Evolutionary conservation across 1,139 yeast species (phyloP).

Genomic region (Candida buenavistaensis): DNA sequence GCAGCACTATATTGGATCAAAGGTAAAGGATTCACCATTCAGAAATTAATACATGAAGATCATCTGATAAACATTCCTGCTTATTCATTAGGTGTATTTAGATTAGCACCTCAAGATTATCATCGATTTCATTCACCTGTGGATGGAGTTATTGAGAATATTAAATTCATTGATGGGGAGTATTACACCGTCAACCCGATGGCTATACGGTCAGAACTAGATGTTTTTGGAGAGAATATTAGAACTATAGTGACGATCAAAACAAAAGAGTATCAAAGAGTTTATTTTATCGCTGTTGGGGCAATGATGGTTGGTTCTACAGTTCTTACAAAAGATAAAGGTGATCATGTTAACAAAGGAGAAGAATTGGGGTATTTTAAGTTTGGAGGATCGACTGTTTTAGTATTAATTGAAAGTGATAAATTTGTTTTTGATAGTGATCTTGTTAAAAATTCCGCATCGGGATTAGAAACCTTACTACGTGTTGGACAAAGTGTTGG

Average conservation of each 20-base stretch:
- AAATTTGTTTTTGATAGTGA: slow-evolving; percentile 68
- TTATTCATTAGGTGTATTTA: slow-evolving; percentile 68
- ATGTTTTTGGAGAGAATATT: slow-evolving; percentile 91
- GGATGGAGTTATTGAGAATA: slow-evolving; percentile 65
- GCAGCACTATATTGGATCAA: slow-evolving; percentile 90
- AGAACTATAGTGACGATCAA: slow-evolving; percentile 76
- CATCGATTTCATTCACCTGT: slow-evolving; percentile 93
- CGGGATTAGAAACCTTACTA: slow-evolving; percentile 77
- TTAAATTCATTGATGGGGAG: slow-evolving; percentile 77
- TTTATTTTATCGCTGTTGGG: slow-evolving; percentile 81
- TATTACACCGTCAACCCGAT: slow-evolving; percentile 96
- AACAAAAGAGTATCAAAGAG: slow-evolving; percentile 71
- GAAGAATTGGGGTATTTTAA: slow-evolving; percentile 93
- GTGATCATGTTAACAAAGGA: slow-evolving; percentile 60
- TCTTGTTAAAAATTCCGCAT: slow-evolving; percentile 62
- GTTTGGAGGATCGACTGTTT: slow-evolving; percentile 91
- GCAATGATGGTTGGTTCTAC: slow-evolving; percentile 99
- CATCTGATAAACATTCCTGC: slow-evolving; percentile 49
- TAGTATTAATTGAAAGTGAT: slow-evolving; percentile 48
- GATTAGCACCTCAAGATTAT: slow-evolving; percentile 96
- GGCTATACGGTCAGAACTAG: slow-evolving; percentile 87
- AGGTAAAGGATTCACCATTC: slow-evolving; percentile 73
- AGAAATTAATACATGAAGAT: slow-evolving; percentile 61
- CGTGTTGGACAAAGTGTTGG: slow-evolving; percentile 93
- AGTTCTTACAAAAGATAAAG: slow-evolving; percentile 65